Evolutionary conservation across 352 stramenopile species (phyloP).

Genomic region (Globisporangium nunn): DNA sequence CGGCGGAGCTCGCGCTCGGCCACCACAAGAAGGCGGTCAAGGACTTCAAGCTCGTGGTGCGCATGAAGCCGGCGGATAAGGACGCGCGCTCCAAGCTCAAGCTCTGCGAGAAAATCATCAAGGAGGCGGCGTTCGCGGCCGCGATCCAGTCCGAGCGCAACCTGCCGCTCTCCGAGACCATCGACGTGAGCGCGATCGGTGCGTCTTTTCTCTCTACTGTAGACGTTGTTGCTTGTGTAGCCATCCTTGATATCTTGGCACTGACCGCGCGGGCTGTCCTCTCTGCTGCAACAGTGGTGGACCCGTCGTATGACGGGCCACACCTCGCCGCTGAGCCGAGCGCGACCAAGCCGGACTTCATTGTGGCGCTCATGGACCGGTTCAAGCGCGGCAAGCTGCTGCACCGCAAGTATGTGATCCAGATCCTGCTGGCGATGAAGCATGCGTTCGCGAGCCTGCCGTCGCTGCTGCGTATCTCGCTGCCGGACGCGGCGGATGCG

Average conservation of each 20-base stretch:
- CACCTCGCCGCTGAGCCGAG: constrained; percentile 47
- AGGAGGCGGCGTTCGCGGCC: constrained; percentile 92
- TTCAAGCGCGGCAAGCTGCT: constrained; percentile 97
- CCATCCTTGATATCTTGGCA: not conserved
- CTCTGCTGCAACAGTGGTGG: constrained; percentile 38
- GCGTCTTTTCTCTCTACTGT: not conserved
- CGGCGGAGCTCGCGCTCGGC: constrained; percentile 93
- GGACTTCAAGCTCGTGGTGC: constrained; percentile 95
- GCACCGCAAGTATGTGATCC: constrained; percentile 96
- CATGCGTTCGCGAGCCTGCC: constrained; percentile 85
- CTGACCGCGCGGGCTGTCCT: not conserved
- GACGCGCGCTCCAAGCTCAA: constrained; percentile 92
- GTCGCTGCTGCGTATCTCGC: constrained; percentile 86
- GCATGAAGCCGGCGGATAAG: constrained; percentile 93
- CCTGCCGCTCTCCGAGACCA: constrained; percentile 88
- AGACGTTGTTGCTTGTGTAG: too few relatives aligned
- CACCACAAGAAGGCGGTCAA: constrained; percentile 96
- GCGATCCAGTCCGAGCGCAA: constrained; percentile 96
- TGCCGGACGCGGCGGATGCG: constrained; percentile 45
- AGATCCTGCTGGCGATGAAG: constrained; percentile 93
- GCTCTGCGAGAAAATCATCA: constrained; percentile 95
- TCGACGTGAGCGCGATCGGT: constrained; percentile 85
- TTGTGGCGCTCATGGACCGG: constrained; percentile 90
- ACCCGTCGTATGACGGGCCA: constrained; percentile 75
- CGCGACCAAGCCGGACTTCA: constrained; percentile 76